Conservation (phyloP, 2,329 filamentous ascomycete species). For the Phaeosphaeriaceae sp. region DNA sequence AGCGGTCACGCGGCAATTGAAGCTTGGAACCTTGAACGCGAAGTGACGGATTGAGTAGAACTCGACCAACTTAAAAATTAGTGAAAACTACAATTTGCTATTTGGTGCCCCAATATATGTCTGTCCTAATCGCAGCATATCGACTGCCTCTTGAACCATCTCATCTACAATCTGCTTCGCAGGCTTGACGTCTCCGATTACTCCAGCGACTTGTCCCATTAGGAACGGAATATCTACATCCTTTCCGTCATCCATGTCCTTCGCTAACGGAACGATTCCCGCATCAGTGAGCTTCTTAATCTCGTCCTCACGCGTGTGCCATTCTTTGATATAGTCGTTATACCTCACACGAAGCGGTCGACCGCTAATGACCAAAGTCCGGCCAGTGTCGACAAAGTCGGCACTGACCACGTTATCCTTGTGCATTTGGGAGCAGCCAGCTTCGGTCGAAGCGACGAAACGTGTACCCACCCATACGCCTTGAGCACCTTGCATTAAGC, state of each 20-base stretch:
- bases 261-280: constrained; percentile 80
- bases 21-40: no score
- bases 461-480: constrained; percentile 95
- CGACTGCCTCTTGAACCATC: constrained; percentile 68
- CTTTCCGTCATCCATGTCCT: constrained; percentile 81
- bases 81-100: constrained; percentile 42
- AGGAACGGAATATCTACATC: constrained; percentile 86
- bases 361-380: constrained; percentile 83
- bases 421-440: constrained; percentile 79
- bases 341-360: constrained; percentile 79
- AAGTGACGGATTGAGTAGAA: neutral
- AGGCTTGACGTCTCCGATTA: constrained; percentile 77
- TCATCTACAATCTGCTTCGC: constrained; percentile 85
- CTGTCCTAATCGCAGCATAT: constrained; percentile 47
- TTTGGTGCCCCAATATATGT: constrained; percentile 39
- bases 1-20: no score
- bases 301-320: constrained; percentile 78
- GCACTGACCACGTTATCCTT: constrained; percentile 85
- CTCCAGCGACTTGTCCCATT: constrained; percentile 91
- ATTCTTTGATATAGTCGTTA: constrained; percentile 82
- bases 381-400: constrained; percentile 76
- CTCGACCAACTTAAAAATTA: no score
- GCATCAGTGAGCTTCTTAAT: constrained; percentile 76
- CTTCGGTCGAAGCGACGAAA: constrained; percentile 84
- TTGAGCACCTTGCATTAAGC: constrained; percentile 83